Base-by-base conservation (phyloP, 345 rosid genomes). In the Erysimum cheiranthoides region DNA sequence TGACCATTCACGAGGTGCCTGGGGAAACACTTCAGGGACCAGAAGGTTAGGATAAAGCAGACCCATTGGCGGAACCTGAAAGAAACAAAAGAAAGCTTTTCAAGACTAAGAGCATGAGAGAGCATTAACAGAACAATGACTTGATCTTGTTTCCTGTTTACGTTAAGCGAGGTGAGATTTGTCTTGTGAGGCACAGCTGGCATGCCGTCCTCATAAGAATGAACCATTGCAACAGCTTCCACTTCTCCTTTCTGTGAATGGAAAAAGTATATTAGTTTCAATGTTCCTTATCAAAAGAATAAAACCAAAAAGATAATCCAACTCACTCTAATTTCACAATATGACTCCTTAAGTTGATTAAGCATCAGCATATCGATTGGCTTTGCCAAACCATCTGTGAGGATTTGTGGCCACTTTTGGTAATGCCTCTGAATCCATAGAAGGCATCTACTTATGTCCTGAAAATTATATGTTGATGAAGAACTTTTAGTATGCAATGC, bases 381-480 rank as follows among this genome's bases (percentile, higher is more conserved):
- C 78, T 87, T 95, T 57, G 85, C 85, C 79, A 90, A 81, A 77
- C 85, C 77, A 74, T 95, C 98, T 16, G 91, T 89, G 73, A 74
- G 82, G 78, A 90, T 82, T 79, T 92, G 89, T 61, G 97, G 94
- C 99, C 99, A 95, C 3, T 88, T 89, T 78, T 95, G 96, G 85
- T 90, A 90, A 85, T 89, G 96, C 81, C 87, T 90, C 76, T 95
- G 99, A 62, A 89, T 90, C 99, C 99, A 92, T 17, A 95, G 84
- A 74, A 95, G 91, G 73, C 99, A 89, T 84, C 99, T 95, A 70
- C 93, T 88, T 82, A 95, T 88, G 74, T 95, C 99, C 99, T 92
- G 85, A 74, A 73, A 50, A 43, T 30, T 40, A 59, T 12, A 31
- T 11, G 21, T n/a, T 40, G 36, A 47, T 42, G n/a, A 32, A 49